Evolutionary conservation across 768 basidiomycete genomes (phyloP).

Genomic region (Rhodotorula taiwanensis): DNA sequence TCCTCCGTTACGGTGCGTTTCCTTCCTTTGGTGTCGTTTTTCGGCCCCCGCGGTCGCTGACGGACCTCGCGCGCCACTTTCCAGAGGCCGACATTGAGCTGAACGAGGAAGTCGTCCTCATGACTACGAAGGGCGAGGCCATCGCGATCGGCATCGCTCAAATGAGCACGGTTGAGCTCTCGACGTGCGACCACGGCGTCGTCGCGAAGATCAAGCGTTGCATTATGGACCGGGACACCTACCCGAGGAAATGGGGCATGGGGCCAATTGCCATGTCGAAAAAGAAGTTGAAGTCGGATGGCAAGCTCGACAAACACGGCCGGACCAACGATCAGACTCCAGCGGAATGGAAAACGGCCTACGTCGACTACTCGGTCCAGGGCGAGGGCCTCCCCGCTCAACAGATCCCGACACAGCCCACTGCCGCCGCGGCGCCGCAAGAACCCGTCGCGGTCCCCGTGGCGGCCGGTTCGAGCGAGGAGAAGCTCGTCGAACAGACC

Average conservation of each 20-base stretch:
- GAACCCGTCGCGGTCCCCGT: slow-evolving; percentile 37
- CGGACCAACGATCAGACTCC: slow-evolving; percentile 85
- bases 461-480: slow-evolving; percentile 39
- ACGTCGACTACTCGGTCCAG: slow-evolving; percentile 66
- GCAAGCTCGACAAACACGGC: slow-evolving; percentile 90
- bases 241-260: slow-evolving; percentile 95
- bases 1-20: slow-evolving; percentile 68
- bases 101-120: slow-evolving; percentile 91
- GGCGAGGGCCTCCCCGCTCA: slow-evolving; percentile 37
- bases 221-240: slow-evolving; percentile 98
- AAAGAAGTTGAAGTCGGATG: slow-evolving; percentile 96
- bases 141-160: slow-evolving; percentile 49
- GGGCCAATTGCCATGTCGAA: slow-evolving; percentile 98
- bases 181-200: slow-evolving; percentile 96
- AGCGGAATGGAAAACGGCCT: slow-evolving; percentile 80
- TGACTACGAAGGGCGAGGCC: slow-evolving; percentile 88
- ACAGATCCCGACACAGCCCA: slow-evolving; percentile 34
- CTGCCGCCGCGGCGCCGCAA: slow-evolving; percentile 21
- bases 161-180: slow-evolving; percentile 97
- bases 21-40: not conserved
- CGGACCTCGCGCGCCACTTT: not conserved
- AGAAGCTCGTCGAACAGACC: slow-evolving; percentile 41
- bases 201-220: slow-evolving; percentile 98
- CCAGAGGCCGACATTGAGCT: slow-evolving; percentile 79
- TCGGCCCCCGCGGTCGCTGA: not conserved